These are phyloP conservation scores for Cercis canadensis DNA, from an alignment of 306 rosid genomes.

Conservation along the genomic window DNA sequence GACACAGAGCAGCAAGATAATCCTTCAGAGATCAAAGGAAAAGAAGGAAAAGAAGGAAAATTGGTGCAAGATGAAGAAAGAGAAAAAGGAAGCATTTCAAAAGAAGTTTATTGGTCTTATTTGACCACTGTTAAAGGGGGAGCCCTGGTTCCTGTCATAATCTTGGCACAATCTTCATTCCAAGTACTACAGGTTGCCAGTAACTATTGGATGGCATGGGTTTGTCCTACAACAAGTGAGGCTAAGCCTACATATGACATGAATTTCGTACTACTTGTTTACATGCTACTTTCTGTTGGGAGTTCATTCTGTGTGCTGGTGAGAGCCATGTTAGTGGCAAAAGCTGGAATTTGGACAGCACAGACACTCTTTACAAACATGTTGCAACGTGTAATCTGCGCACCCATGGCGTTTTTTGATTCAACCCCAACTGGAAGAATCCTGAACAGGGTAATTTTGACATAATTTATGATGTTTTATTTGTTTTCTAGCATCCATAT, in stretches of 20 bases:
- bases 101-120: constrained; percentile 80
- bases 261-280: constrained; percentile 62
- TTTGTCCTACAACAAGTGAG: constrained; percentile 74
- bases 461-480: not conserved
- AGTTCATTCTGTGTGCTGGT: constrained; percentile 74
- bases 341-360: constrained; percentile 80
- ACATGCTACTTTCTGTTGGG: constrained; percentile 69
- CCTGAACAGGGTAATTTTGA: constrained; percentile 74
- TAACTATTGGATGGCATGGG: constrained; percentile 99
- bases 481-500: constrained; percentile 9
- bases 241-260: constrained; percentile 56
- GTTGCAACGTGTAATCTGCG: constrained; percentile 74
- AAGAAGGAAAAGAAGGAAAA: constrained; percentile 71
- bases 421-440: constrained; percentile 99
- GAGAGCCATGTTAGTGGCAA: constrained; percentile 63
- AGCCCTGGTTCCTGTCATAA: constrained; percentile 69
- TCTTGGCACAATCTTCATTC: constrained; percentile 85
- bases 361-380: constrained; percentile 74
- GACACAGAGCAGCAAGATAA: constrained; percentile 66
- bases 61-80: constrained; percentile 93
- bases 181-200: constrained; percentile 88
- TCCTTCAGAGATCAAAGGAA: constrained; percentile 62
- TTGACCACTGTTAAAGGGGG: constrained; percentile 81
- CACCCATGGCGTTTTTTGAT: constrained; percentile 95
- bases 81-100: constrained; percentile 93